phyloP scores from a whole-genome alignment of 2,329 filamentous ascomycete species.

The Mycosphaerella sp. region DNA sequence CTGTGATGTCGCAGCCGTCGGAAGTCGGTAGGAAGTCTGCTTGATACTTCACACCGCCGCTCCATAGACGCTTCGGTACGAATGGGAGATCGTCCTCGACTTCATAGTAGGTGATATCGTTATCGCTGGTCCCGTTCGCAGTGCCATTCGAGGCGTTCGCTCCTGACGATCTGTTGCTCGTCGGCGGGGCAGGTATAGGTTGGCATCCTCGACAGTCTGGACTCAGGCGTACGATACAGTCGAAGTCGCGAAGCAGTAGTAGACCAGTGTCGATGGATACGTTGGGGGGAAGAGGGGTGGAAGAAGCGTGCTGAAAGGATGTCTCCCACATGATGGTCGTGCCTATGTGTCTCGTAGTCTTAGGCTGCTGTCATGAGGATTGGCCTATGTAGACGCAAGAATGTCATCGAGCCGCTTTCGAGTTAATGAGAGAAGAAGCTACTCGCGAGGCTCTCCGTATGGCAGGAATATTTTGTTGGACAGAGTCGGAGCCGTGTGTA shows the following conservation, averaged over 20 bases:
- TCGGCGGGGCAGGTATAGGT: slow-evolving; percentile 21
- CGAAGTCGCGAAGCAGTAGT: slow-evolving; percentile 32
- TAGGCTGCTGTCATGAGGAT: not conserved
- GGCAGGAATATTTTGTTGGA: not conserved
- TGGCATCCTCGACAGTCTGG: slow-evolving; percentile 31
- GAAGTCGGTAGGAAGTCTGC: slow-evolving; percentile 27
- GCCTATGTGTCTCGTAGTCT: not conserved
- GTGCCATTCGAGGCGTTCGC: not conserved
- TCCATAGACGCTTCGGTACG: slow-evolving; percentile 32
- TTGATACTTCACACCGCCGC: slow-evolving; percentile 30
- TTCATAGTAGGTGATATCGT: slow-evolving; percentile 25
- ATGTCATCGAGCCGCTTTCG: not conserved
- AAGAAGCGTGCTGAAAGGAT: slow-evolving; percentile 29
- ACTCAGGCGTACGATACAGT: slow-evolving; percentile 28
- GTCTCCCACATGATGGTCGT: slow-evolving; percentile 29
- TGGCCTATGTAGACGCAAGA: not conserved
- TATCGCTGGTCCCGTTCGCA: slow-evolving; percentile 9
- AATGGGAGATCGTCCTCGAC: slow-evolving; percentile 34
- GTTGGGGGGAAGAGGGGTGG: slow-evolving; percentile 25
- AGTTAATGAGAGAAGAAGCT: not conserved
- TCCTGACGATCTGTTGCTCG: not conserved
- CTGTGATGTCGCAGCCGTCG: slow-evolving; percentile 33
- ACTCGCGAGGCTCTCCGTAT: not conserved
- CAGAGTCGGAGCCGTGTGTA: not conserved
- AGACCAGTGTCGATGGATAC: slow-evolving; percentile 25